Base-by-base conservation (phyloP, 306 rosid species). In the Hylodesmum podocarpum region DNA sequence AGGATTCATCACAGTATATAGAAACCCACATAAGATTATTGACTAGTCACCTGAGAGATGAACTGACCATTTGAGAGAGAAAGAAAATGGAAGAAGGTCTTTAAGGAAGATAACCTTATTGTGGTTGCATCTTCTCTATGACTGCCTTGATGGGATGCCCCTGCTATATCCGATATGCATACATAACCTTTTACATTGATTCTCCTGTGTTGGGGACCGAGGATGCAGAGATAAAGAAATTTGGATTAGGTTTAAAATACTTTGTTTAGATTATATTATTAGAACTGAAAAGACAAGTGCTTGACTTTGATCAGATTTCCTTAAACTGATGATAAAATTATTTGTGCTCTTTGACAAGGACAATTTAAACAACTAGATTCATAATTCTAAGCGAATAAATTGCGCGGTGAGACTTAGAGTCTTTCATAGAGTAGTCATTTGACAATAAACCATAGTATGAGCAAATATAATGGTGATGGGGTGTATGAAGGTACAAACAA, bases 231-330 rank as follows among this genome's bases (percentile, higher is more conserved):
- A 24, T 47, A 41, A 74, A 73, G 25, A n/a, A 41, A 25, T 49
- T 61, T 65, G 22, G 40, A 47, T 29, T 72, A 24, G 72, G 50
- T 77, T 25, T 57, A 4, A 57, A 43, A 21, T 49, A 13, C 44
- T 47, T 46, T 70, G 64, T 47, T 70, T 58, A 57, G 40, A 68
- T 19, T 44, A 15, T 2, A 58, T 58, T 28, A 15, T 58, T 27
- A 58, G 22, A 34, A 57, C 33, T 22, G 31, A 54, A 40, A 47
- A 61, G 37, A 25, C 24, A 10, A 53, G 33, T 53, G 15, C 53
- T 49, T 81, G 69, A 61, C 21, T 69, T 81, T 58, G 51, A 81
- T 70, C 33, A 70, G 49, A 55, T 71, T 33, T 55, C 54, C 18
- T 34, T 55, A 43, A 64, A 72, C 36, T 55, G 74, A 28, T 47